Evolutionary conservation across 2,329 filamentous ascomycete genomes (phyloP).

Genomic region (Blumeria graminis): DNA sequence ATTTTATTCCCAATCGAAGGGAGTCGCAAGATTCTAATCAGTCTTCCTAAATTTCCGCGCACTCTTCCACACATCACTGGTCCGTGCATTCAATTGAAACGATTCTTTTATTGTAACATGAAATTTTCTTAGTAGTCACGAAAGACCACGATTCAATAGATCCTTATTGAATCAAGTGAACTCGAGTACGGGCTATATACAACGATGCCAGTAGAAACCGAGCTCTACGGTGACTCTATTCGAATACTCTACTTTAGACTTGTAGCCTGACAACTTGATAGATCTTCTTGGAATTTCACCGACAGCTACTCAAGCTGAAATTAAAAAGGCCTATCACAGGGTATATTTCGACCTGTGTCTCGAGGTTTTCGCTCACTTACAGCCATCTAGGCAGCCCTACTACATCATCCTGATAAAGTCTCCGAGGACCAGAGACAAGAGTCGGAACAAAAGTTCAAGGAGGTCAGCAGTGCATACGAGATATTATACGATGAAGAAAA

Average conservation of each 20-base stretch:
- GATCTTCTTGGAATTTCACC: constrained; percentile 58
- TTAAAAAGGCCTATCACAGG: constrained; percentile 94
- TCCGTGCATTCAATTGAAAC: no score
- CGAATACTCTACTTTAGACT: no score
- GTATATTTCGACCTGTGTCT: constrained; percentile 20
- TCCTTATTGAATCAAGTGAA: no score
- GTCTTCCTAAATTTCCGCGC: no score
- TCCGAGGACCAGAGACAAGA: constrained; percentile 61
- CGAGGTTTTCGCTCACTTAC: constrained; percentile 6
- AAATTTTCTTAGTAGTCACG: no score
- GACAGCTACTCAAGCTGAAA: constrained; percentile 49
- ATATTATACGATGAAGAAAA: constrained; percentile 94
- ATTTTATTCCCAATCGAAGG: background rate
- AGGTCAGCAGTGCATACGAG: constrained; percentile 83
- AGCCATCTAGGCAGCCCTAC: constrained; percentile 44
- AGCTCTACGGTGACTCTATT: no score
- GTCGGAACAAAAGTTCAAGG: constrained; percentile 82
- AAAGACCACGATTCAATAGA: no score
- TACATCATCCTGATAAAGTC: constrained; percentile 89
- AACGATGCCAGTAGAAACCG: no score
- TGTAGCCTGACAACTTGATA: constrained; percentile 16
- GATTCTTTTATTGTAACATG: no score
- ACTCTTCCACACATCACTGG: no score
- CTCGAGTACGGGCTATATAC: no score
- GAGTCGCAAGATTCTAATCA: no score